Evolutionary conservation across 1,284 basidiomycete species (phyloP).

Genomic region (Coriolopsis trogii): DNA sequence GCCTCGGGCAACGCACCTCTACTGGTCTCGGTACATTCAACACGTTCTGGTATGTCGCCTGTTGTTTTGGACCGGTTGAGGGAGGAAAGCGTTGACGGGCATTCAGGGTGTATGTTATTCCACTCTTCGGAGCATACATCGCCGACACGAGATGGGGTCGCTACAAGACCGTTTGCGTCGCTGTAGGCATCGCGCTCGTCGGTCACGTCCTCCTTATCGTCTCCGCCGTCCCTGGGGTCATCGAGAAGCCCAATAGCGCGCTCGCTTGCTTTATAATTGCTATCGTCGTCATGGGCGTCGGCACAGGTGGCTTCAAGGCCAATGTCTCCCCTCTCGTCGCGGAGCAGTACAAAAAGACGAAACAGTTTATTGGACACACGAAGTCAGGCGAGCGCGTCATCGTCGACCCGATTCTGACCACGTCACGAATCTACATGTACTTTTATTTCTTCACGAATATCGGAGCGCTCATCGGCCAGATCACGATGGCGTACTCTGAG

Average conservation of each 20-base stretch:
- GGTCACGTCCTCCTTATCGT: conserved; percentile 79
- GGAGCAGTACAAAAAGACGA: conserved; percentile 70
- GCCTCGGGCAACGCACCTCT: conserved; percentile 63
- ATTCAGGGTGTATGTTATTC: conserved; percentile 51
- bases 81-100: neutral
- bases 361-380: conserved; percentile 54
- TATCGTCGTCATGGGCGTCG: conserved; percentile 61
- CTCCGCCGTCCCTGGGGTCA: conserved; percentile 71
- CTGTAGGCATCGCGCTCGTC: conserved; percentile 56
- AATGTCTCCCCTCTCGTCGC: conserved; percentile 82
- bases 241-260: conserved; percentile 57
- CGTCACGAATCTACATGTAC: conserved; percentile 76
- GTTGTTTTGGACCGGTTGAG: neutral
- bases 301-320: conserved; percentile 81
- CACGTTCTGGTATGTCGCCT: conserved; percentile 45
- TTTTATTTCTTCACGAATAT: conserved; percentile 83
- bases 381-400: conserved; percentile 77
- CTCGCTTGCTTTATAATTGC: conserved; percentile 68
- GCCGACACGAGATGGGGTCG: conserved; percentile 76
- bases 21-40: conserved; percentile 72
- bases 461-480: conserved; percentile 74
- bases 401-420: conserved; percentile 77
- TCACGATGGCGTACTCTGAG: conserved; percentile 73
- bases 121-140: conserved; percentile 69
- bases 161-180: conserved; percentile 71